Base-by-base conservation (phyloP, 176 grass and related monocot genomes). In the Eremochloa ophiuroides region DNA sequence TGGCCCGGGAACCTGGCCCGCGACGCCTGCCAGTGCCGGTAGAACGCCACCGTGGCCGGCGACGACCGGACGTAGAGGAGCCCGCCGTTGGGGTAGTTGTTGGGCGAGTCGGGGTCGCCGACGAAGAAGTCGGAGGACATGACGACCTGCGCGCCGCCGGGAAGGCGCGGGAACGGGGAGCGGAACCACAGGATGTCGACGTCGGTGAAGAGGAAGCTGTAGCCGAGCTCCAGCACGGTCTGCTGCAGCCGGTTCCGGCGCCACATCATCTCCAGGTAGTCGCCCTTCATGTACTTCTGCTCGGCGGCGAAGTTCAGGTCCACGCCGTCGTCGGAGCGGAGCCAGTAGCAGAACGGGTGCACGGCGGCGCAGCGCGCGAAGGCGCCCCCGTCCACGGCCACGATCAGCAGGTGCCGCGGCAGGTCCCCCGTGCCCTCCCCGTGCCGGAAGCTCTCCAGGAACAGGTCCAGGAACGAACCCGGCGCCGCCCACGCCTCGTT, bases 251-350 rank as follows among this genome's bases (percentile, higher is more conserved):
- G 18, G 53, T 93, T 89, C 51, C 91, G 73, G 11, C 74, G 82
- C 94, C 94, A 97, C 91, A 97, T 93, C 89, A 93, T 91, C 42
- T 97, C 86, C 7, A 97, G 75, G 77, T 97, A 97, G 83, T 93
- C 91, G 15, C 86, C 82, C 50, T 85, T 89, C 86, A 91, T 93
- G 86, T 87, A 93, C 23, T 75, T 61, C 71, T 97, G 87, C 65
- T 97, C 94, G 1, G 73, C 53, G 5, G 88, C 76, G 79, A 91
- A 97, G 77, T n/a, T n/a, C n/a, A n/a, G n/a, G n/a, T 97, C 78
- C 78, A 79, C 48, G 26, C 86, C 91, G 3, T 84, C 81, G 3
- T 43, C 81, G 25, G 62, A 67, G 62, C 48, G 73, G 73, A 93
- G 66, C 59, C 83, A 82, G 84, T 89, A 93, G 86, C 91, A 97